Base-by-base conservation (phyloP, 305 asterid genomes). In the Fraxinus velutina region DNA sequence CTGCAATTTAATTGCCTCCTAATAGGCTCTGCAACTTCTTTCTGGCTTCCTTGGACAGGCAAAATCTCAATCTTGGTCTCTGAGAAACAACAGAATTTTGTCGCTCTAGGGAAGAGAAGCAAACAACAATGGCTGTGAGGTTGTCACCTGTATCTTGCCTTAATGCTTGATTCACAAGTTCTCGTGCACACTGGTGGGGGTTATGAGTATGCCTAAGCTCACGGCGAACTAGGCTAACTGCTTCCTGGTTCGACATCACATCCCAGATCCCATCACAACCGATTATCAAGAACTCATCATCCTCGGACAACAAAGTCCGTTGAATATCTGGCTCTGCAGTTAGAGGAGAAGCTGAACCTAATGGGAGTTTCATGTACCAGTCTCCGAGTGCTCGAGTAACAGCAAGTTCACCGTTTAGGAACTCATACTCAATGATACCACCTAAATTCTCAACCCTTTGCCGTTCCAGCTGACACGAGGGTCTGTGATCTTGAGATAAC, bases 201-300 rank as follows among this genome's bases (percentile, higher is more conserved):
- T 89, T 89, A 7, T 78, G 73, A 36, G 87, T 86, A 73, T 36
- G 80, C 81, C 84, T 78, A 30, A 91, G 92, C 84, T 86, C 90
- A 29, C 71, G 77, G 15, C 84, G 86, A 44, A 89, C 91, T 13
- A 91, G 66, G 72, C 86, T 30, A 32, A 91, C 91, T 1, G 92
- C 94, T 73, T 89, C 92, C 87, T 91, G 87, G 81, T 90, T 90
- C 1, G 91, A 83, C 89, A 90, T 85, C 39, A 88, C 92, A 47
- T 90, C 94, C 94, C 94, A 90, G 22, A 90, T 84, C 39, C 94
- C 94, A 83, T 91, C 94, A 17, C 92, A 89, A 36, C 88, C 94
- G 3, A 91, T 79, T 19, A 91, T 89, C 90, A 91, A 73, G 87
- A 91, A 91, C 66, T 91, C 92, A 15, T 91, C 94, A 1, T 91